phyloP scores from a whole-genome alignment of 495 filamentous ascomycete species.

The Neurospora sp. region DNA sequence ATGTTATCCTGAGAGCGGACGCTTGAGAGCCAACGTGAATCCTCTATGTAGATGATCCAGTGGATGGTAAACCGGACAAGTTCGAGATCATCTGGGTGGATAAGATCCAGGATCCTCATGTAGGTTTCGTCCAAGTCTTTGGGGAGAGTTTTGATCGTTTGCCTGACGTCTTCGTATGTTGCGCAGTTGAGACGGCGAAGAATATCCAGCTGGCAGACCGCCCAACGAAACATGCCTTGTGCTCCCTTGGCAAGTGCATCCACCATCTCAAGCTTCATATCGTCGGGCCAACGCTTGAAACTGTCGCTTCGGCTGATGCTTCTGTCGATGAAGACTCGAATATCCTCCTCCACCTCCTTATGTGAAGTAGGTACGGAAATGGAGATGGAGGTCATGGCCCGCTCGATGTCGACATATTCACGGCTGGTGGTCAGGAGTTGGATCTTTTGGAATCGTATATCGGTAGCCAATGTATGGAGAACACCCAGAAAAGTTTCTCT shows the following conservation, averaged over 20 bases:
- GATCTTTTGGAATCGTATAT: conserved; percentile 24
- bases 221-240: conserved; percentile 40
- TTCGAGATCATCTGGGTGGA: conserved; percentile 14
- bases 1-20: no score
- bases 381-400: conserved; percentile 4
- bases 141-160: conserved; percentile 25
- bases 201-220: conserved; percentile 33
- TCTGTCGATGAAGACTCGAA: conserved; percentile 19
- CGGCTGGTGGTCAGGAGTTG: conserved; percentile 32
- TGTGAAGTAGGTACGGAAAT: conserved; percentile 26
- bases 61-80: conserved; percentile 10
- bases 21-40: no score
- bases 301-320: conserved; percentile 6
- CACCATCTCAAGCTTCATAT: conserved; percentile 19
- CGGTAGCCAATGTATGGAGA: conserved; percentile 15
- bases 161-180: conserved; percentile 8
- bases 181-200: conserved; percentile 14
- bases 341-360: conserved; percentile 22
- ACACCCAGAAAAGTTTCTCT: conserved; percentile 5
- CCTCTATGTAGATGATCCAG: not conserved
- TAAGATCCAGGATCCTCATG: conserved; percentile 21
- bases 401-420: conserved; percentile 28
- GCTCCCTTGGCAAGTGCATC: conserved; percentile 18
- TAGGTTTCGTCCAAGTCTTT: conserved; percentile 32
- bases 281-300: conserved; percentile 13